These are phyloP conservation scores for Boletus rubescentipes DNA, from an alignment of 768 basidiomycete species.

Conservation along the genomic window DNA sequence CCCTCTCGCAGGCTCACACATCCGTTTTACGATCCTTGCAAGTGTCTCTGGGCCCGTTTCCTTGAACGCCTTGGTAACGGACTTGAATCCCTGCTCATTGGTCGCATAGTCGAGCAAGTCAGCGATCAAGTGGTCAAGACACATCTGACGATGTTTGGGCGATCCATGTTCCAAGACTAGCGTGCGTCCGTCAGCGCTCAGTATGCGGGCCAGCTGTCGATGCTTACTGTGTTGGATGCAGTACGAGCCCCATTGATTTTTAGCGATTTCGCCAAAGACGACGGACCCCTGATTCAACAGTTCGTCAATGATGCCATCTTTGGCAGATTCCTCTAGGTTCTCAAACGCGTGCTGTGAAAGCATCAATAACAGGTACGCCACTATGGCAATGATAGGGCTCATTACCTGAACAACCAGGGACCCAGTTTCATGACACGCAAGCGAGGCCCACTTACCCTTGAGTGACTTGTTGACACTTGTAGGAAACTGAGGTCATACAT, in stretches of 20 bases:
- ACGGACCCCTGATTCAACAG: conserved; percentile 68
- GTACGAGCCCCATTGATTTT: conserved; percentile 89
- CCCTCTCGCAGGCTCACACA: conserved; percentile 88
- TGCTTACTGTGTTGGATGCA: conserved; percentile 81
- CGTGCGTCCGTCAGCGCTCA: conserved; percentile 1
- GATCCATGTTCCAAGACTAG: conserved; percentile 85
- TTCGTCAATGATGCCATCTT: conserved; percentile 83
- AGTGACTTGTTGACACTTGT: conserved; percentile 81
- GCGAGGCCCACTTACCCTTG: conserved; percentile 85
- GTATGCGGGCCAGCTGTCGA: neutral
- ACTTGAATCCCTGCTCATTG: conserved; percentile 86
- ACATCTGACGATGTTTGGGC: conserved; percentile 67
- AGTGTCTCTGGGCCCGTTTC: conserved; percentile 78
- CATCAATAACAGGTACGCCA: conserved; percentile 10
- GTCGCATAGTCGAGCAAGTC: conserved; percentile 80
- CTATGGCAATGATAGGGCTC: neutral
- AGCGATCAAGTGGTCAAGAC: conserved; percentile 72
- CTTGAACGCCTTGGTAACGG: conserved; percentile 82
- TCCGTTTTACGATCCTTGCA: conserved; percentile 70
- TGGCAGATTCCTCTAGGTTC: conserved; percentile 79
- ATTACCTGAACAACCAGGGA: conserved; percentile 83
- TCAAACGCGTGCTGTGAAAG: conserved; percentile 71
- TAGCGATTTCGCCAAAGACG: conserved; percentile 74
- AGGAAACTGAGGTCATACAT: conserved; percentile 2
- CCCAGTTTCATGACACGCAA: conserved; percentile 89